Evolutionary conservation across 2,329 filamentous ascomycete species (phyloP).

Genomic region (Paracoccidioides brasiliensis): DNA sequence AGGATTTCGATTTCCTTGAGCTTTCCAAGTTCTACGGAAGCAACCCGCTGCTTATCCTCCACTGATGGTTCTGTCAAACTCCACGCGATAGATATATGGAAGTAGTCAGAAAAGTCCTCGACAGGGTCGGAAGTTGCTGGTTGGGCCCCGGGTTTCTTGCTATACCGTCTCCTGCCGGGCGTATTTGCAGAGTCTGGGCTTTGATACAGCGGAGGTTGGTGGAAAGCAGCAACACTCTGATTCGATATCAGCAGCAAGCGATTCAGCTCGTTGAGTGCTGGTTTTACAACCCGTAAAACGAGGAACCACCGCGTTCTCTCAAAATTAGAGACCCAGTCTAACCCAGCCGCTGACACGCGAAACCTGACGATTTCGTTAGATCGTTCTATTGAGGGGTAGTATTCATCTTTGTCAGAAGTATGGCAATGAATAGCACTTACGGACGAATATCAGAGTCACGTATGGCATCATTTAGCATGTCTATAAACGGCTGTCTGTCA

Average conservation of each 20-base stretch:
- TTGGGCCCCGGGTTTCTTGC: not conserved
- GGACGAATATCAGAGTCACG: constrained; percentile 29
- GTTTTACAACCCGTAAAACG: constrained; percentile 50
- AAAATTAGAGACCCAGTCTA: constrained; percentile 55
- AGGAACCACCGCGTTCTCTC: constrained; percentile 68
- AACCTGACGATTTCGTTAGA: constrained; percentile 33
- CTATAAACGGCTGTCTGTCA: constrained; percentile 57
- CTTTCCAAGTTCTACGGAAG: constrained; percentile 14
- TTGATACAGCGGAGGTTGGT: constrained; percentile 59
- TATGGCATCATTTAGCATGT: constrained; percentile 38
- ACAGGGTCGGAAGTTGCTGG: not conserved
- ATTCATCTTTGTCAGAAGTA: too few species aligned
- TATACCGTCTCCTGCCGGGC: constrained; percentile 5
- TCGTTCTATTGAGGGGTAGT: not conserved
- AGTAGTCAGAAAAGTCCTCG: constrained; percentile 42
- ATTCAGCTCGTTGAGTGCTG: constrained; percentile 43
- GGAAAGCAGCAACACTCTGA: constrained; percentile 42
- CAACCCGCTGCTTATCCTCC: constrained; percentile 26
- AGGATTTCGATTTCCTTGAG: constrained; percentile 36
- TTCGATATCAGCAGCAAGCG: constrained; percentile 57
- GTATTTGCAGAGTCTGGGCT: constrained; percentile 12
- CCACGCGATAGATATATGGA: constrained; percentile 90
- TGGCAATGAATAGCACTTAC: constrained; percentile 25
- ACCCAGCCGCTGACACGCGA: constrained; percentile 29
- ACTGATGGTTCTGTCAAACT: constrained; percentile 44